These are phyloP conservation scores for Annulohypoxylon moriforme DNA, from an alignment of 495 filamentous ascomycete species.

Conservation along the genomic window DNA sequence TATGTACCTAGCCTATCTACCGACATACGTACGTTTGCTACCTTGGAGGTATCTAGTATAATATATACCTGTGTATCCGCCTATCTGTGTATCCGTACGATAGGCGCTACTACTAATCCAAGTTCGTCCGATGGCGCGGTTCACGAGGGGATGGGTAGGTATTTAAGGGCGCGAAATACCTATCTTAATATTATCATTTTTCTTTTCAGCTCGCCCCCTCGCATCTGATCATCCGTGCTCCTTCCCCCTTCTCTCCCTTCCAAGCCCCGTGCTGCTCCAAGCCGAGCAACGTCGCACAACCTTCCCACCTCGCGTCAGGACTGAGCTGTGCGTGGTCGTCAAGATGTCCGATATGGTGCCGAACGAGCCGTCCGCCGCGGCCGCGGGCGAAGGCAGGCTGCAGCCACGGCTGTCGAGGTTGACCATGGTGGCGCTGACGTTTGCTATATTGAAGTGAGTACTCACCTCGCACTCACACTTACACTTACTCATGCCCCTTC, in stretches of 20 bases:
- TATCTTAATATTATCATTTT: too few species aligned
- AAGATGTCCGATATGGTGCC: slow-evolving; percentile 23
- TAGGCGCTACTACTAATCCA: too few species aligned
- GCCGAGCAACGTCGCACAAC: slow-evolving; percentile 10
- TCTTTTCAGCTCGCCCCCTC: not conserved
- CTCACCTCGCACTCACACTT: not conserved
- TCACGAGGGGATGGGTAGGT: not conserved
- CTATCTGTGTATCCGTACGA: not conserved
- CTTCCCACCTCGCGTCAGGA: not conserved
- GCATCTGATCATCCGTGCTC: not conserved
- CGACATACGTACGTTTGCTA: not conserved
- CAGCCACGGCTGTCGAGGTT: slow-evolving; percentile 48
- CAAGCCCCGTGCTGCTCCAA: too few species aligned
- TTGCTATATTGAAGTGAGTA: slow-evolving; percentile 52
- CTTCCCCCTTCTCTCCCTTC: not conserved
- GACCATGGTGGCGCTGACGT: slow-evolving; percentile 50
- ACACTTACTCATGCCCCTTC: too few species aligned
- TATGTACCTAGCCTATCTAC: not conserved
- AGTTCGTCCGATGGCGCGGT: not conserved
- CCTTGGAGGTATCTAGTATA: too few species aligned
- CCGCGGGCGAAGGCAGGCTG: slow-evolving; percentile 40
- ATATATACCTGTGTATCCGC: not conserved
- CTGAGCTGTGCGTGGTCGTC: not conserved
- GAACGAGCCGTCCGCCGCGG: slow-evolving; percentile 5
- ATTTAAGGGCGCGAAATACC: slow-evolving; percentile 9